These are phyloP conservation scores for Boletus rex-veris DNA, from an alignment of 768 basidiomycete species.

Conservation along the genomic window DNA sequence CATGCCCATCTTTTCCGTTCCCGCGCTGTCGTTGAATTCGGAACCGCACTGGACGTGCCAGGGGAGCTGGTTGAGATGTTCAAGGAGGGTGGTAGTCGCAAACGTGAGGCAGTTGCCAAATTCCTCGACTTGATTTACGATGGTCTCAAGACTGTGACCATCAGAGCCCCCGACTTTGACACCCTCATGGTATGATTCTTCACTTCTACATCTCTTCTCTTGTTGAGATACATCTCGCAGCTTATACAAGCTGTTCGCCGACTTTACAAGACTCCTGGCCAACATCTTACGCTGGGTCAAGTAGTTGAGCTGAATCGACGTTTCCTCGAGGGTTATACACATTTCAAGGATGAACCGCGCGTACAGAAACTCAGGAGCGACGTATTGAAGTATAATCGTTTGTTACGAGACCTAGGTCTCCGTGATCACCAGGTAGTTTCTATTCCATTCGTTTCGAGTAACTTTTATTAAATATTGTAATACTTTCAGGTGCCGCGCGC, in stretches of 20 bases:
- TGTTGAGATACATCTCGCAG: slow-evolving; percentile 37
- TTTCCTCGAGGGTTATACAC: slow-evolving; percentile 87
- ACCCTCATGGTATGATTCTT: slow-evolving; percentile 82
- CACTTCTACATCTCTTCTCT: not conserved
- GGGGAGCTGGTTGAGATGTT: slow-evolving; percentile 84
- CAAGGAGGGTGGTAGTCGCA: slow-evolving; percentile 81
- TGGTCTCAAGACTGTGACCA: slow-evolving; percentile 90
- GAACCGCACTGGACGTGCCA: slow-evolving; percentile 90
- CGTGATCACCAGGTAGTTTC: slow-evolving; percentile 82
- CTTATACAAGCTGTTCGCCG: slow-evolving; percentile 94
- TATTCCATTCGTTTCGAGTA: not conserved
- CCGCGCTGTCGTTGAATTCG: slow-evolving; percentile 96
- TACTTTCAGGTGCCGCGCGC: slow-evolving; percentile 74
- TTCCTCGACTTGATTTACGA: slow-evolving; percentile 91
- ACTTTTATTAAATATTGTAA: not conserved
- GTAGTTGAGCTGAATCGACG: slow-evolving; percentile 93
- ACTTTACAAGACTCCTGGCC: slow-evolving; percentile 90
- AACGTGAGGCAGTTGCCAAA: slow-evolving; percentile 86
- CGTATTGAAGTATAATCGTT: slow-evolving; percentile 87
- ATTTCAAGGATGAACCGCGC: slow-evolving; percentile 89
- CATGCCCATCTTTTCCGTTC: slow-evolving; percentile 88
- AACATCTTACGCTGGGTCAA: slow-evolving; percentile 90
- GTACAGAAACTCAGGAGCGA: slow-evolving; percentile 76
- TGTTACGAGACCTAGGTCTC: slow-evolving; percentile 83
- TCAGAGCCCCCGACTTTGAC: slow-evolving; percentile 95